Conservation (phyloP, 352 stramenopile genomes). For the Phytophthora fragariaefolia region DNA sequence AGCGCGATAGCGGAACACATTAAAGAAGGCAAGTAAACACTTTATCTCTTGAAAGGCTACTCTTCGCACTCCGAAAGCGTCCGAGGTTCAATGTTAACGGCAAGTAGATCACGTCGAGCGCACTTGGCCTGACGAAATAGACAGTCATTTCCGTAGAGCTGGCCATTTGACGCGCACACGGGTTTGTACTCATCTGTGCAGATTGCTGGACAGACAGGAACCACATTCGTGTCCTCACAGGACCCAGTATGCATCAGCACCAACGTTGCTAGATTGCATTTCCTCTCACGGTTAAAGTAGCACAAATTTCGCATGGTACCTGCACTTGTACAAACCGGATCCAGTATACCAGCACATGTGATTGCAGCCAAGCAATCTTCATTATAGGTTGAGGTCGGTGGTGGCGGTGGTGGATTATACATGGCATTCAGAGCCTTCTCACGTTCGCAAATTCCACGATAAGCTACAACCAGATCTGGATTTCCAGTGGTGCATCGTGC, state of each 20-base stretch:
- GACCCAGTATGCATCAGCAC: slow-evolving; percentile 33
- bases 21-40: slow-evolving; percentile 28
- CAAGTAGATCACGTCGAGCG: slow-evolving; percentile 25
- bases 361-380: slow-evolving; percentile 24
- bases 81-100: slow-evolving; percentile 31
- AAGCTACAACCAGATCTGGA: slow-evolving; percentile 28
- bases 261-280: slow-evolving; percentile 32
- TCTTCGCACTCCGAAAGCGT: slow-evolving; percentile 19
- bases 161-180: slow-evolving; percentile 58
- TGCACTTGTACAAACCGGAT: slow-evolving; percentile 56
- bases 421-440: slow-evolving; percentile 36
- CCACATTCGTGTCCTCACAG: slow-evolving; percentile 32
- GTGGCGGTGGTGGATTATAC: slow-evolving; percentile 35
- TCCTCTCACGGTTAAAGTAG: slow-evolving; percentile 37
- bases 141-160: slow-evolving; percentile 64
- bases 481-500: slow-evolving; percentile 39
- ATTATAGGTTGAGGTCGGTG: background rate
- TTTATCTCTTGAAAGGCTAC: slow-evolving; percentile 14
- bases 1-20: slow-evolving; percentile 14
- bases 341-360: slow-evolving; percentile 45
- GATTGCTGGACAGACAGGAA: slow-evolving; percentile 40
- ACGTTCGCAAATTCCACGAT: slow-evolving; percentile 34
- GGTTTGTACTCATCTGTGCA: slow-evolving; percentile 50
- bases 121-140: slow-evolving; percentile 60
- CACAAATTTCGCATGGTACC: slow-evolving; percentile 62